Conservation (phyloP, 495 filamentous ascomycete species). For the Neurospora sublineolata region DNA sequence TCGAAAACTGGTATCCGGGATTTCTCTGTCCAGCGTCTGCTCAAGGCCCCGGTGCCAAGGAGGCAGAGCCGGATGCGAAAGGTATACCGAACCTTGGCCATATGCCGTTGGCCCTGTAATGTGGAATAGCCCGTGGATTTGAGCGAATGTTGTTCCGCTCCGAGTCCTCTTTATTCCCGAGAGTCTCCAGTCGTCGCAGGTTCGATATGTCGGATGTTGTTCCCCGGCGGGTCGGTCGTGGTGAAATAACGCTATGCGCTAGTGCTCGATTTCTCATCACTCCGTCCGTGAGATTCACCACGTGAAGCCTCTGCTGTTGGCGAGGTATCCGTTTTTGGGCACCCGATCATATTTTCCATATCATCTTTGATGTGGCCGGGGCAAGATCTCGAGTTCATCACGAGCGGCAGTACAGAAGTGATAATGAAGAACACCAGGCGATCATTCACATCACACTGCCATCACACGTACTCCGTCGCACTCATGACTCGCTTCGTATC, state of each 20-base stretch:
- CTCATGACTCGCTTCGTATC: neutral
- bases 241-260: neutral
- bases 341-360: neutral
- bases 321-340: neutral
- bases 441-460: neutral
- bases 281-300: neutral
- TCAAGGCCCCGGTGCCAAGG: neutral
- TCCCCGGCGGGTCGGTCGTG: neutral
- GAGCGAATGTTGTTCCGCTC: neutral
- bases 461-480: neutral
- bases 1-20: neutral
- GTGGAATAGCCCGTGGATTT: neutral
- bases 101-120: neutral
- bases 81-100: neutral
- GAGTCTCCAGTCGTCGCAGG: neutral
- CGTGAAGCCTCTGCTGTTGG: neutral
- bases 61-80: neutral
- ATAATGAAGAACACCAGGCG: neutral
- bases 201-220: neutral
- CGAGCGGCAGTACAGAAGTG: neutral
- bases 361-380: neutral
- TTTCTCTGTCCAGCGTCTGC: neutral
- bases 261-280: neutral
- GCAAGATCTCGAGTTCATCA: neutral
- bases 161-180: neutral